These are phyloP conservation scores for Camellia oleifera DNA, from an alignment of 179 eudicot species.

Conservation along the genomic window DNA sequence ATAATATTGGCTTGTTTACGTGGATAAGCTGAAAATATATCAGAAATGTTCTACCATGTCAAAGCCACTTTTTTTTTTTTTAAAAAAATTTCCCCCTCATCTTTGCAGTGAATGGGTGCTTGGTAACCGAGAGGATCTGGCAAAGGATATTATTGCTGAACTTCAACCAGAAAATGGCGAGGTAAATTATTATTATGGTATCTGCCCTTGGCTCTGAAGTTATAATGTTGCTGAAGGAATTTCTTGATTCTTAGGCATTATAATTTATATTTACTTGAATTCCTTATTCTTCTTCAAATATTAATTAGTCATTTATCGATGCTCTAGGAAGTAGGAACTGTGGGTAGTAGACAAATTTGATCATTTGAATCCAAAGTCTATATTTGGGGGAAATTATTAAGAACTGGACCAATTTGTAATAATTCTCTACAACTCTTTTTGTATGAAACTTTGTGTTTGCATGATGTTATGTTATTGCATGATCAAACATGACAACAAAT, in stretches of 20 bases:
- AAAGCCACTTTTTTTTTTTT: neutral
- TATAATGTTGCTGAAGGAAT: neutral
- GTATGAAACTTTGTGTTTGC: neutral
- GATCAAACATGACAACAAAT: neutral
- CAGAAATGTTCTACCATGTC: neutral
- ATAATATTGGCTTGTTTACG: neutral
- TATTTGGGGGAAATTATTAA: neutral
- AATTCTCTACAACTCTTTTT: neutral
- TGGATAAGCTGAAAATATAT: neutral
- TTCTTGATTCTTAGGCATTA: neutral
- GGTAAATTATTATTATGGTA: conserved; percentile 44
- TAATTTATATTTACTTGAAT: neutral
- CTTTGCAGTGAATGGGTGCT: conserved; percentile 93
- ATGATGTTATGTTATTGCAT: neutral
- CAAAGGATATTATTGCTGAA: conserved; percentile 80
- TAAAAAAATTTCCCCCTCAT: neutral
- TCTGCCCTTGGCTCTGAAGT: neutral
- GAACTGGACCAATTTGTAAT: neutral
- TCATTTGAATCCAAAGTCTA: neutral
- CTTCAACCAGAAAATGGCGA: conserved; percentile 73
- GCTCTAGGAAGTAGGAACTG: neutral
- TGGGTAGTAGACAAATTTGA: neutral
- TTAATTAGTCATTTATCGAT: neutral
- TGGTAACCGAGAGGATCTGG: conserved; percentile 96
- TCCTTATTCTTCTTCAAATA: neutral